Conservation (phyloP, 805 yeast species). For the Myxozyma geophila region DNA sequence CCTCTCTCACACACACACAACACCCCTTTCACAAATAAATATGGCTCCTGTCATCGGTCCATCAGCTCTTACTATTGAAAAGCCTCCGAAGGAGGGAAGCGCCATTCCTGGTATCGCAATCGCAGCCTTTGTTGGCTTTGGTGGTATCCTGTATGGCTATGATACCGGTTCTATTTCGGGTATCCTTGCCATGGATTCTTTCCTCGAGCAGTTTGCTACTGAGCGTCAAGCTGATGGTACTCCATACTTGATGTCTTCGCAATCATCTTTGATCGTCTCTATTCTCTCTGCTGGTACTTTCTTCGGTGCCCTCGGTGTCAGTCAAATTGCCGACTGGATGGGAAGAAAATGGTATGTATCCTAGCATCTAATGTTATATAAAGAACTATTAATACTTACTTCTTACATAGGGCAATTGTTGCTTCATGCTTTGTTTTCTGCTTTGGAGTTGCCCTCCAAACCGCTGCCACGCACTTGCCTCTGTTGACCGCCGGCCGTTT, state of each 20-base stretch:
- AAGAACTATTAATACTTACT: background rate
- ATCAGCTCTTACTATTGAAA: background rate
- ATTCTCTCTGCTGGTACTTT: slow-evolving; percentile 17
- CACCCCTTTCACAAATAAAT: background rate
- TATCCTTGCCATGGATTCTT: slow-evolving; percentile 64
- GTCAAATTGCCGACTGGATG: slow-evolving; percentile 2
- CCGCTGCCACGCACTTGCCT: slow-evolving; percentile 54
- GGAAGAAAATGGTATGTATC: background rate
- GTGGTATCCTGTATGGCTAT: slow-evolving; percentile 87
- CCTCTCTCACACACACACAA: background rate
- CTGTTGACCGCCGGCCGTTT: slow-evolving; percentile 70
- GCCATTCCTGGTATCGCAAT: background rate
- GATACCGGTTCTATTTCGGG: slow-evolving; percentile 88
- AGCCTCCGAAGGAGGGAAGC: background rate
- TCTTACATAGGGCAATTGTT: background rate
- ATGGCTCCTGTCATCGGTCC: background rate
- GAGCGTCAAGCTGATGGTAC: slow-evolving; percentile 13
- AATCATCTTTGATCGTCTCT: slow-evolving; percentile 21
- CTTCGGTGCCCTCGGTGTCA: slow-evolving; percentile 16
- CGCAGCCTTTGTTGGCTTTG: slow-evolving; percentile 46
- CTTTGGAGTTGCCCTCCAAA: slow-evolving; percentile 73
- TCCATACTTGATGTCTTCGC: slow-evolving; percentile 8
- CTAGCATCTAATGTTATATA: background rate
- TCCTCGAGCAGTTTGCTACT: slow-evolving; percentile 1
- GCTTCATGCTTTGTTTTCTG: slow-evolving; percentile 60